Evolutionary conservation across 768 basidiomycete genomes (phyloP).

Genomic region (Calocera cornea): DNA sequence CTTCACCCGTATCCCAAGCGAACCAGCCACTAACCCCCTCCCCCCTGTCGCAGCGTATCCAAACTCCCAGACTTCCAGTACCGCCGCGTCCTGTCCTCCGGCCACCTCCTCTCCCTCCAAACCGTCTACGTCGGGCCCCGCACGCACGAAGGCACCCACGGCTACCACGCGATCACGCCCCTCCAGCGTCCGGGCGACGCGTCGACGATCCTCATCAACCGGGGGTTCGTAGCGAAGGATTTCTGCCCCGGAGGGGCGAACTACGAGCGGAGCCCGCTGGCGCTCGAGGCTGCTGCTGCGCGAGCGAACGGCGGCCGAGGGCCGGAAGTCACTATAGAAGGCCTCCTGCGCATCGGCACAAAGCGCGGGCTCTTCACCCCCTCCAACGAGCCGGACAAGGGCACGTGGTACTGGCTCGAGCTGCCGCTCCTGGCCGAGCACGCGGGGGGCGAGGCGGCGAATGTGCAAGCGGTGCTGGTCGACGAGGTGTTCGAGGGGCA

Average conservation of each 20-base stretch:
- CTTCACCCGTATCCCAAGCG: conserved; percentile 13
- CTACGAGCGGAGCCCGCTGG: conserved; percentile 11
- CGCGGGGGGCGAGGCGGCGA: conserved; percentile 55
- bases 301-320: conserved; percentile 16
- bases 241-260: conserved; percentile 20
- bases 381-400: conserved; percentile 63
- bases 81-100: conserved; percentile 67
- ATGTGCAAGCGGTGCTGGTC: conserved; percentile 76
- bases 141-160: conserved; percentile 76
- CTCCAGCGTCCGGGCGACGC: conserved; percentile 54
- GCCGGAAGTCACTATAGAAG: conserved; percentile 44
- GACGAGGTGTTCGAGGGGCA: conserved; percentile 91
- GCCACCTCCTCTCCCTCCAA: conserved; percentile 65
- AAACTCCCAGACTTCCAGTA: conserved; percentile 80
- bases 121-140: conserved; percentile 73
- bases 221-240: conserved; percentile 69
- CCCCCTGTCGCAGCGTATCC: conserved; percentile 49
- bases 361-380: conserved; percentile 65
- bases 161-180: conserved; percentile 80
- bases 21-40: conserved; percentile 22
- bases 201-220: conserved; percentile 81
- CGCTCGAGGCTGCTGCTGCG: conserved; percentile 5
- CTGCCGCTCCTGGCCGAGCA: conserved; percentile 63
- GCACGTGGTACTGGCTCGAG: conserved; percentile 90
- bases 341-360: conserved; percentile 78